These are phyloP conservation scores for Tanacetum coccineum DNA, from an alignment of 129 eudicot species.

Conservation along the genomic window DNA sequence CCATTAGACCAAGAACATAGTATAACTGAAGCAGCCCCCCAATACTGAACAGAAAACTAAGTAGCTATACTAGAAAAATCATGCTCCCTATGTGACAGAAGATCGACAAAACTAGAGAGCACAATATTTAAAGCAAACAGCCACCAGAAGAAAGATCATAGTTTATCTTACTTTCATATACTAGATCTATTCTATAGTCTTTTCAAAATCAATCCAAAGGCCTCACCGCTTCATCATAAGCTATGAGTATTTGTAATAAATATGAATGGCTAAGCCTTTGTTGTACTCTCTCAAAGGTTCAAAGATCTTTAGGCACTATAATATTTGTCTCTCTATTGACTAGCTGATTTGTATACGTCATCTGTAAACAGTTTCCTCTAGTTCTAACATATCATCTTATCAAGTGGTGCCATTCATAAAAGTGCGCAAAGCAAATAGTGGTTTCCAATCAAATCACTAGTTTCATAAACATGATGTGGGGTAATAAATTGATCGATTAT, in stretches of 20 bases:
- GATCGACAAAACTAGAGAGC: not conserved
- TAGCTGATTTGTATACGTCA: slow-evolving; percentile 8
- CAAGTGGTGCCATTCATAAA: not conserved
- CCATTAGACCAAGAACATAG: not conserved
- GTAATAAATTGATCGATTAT: not conserved
- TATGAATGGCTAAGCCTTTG: slow-evolving; percentile 2
- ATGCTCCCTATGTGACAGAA: not conserved
- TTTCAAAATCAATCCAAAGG: slow-evolving; percentile 1
- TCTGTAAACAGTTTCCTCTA: not conserved
- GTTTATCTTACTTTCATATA: not conserved
- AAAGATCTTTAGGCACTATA: not conserved
- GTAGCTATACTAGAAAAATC: not conserved
- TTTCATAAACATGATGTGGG: not conserved
- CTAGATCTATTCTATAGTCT: not conserved
- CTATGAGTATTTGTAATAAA: not conserved
- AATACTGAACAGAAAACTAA: not conserved
- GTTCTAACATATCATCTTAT: not conserved
- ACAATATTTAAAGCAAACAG: not conserved
- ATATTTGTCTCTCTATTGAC: not conserved
- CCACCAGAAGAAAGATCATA: no score
- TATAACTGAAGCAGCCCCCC: not conserved
- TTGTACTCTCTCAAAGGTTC: slow-evolving; percentile 5
- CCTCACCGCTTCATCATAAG: not conserved
- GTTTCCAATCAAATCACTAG: not conserved
- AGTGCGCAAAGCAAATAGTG: not conserved